phyloP scores from a whole-genome alignment of 1,284 basidiomycete species.

The Agroathelia rolfsii region DNA sequence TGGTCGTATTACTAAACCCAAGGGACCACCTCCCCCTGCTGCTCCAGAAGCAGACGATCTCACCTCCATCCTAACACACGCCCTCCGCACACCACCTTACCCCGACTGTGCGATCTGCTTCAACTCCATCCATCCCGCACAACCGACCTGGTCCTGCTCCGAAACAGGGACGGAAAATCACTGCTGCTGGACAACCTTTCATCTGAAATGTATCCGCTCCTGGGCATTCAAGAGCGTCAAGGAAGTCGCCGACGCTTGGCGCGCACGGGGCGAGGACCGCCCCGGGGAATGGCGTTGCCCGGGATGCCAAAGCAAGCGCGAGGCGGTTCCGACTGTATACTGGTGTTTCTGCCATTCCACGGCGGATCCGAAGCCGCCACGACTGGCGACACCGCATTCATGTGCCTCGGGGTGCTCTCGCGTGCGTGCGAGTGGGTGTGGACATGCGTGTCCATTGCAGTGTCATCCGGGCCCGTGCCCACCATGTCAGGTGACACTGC shows the following conservation, averaged over 20 bases:
- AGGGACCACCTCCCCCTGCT: slow-evolving; percentile 6
- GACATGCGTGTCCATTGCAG: slow-evolving; percentile 60
- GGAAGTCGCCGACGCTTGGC: slow-evolving; percentile 66
- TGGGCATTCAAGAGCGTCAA: slow-evolving; percentile 78
- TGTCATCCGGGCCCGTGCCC: slow-evolving; percentile 79
- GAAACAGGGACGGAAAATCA: slow-evolving; percentile 23
- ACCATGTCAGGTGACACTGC: slow-evolving; percentile 51
- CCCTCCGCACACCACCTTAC: slow-evolving; percentile 56
- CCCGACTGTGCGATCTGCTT: slow-evolving; percentile 80
- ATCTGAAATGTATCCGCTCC: slow-evolving; percentile 68
- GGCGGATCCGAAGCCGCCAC: slow-evolving; percentile 59
- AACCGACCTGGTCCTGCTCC: slow-evolving; percentile 74
- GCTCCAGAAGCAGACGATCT: slow-evolving; percentile 40
- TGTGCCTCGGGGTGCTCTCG: slow-evolving; percentile 75
- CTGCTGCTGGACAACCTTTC: slow-evolving; percentile 77
- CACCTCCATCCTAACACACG: slow-evolving; percentile 55
- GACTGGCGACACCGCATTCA: slow-evolving; percentile 74
- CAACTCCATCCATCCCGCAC: slow-evolving; percentile 55
- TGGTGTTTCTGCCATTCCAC: slow-evolving; percentile 79
- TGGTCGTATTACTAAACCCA: slow-evolving; percentile 8
- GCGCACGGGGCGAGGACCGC: slow-evolving; percentile 57
- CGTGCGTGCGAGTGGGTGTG: slow-evolving; percentile 46
- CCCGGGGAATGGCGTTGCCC: slow-evolving; percentile 81
- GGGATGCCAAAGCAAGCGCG: slow-evolving; percentile 73
- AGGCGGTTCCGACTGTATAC: slow-evolving; percentile 57